Evolutionary conservation across 768 basidiomycete genomes (phyloP).

Genomic region (Xerocomellus chrysenteron): DNA sequence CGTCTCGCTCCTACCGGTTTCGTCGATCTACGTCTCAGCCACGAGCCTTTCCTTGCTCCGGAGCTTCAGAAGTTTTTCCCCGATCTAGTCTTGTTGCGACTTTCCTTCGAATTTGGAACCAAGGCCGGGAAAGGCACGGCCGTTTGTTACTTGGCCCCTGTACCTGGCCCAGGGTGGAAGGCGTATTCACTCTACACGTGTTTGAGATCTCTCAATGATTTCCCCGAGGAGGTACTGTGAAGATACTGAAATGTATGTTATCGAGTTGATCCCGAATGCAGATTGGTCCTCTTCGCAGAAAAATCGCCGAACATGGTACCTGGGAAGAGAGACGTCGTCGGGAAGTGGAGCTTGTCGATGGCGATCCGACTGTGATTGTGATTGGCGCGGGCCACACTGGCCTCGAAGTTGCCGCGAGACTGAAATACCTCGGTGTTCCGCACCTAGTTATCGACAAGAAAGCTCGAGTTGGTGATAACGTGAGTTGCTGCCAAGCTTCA

Average conservation of each 20-base stretch:
- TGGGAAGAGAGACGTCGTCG: slow-evolving; percentile 50
- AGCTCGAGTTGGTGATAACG: slow-evolving; percentile 48
- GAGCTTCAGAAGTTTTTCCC: slow-evolving; percentile 43
- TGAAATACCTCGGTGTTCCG: slow-evolving; percentile 56
- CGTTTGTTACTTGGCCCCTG: slow-evolving; percentile 53
- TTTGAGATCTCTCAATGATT: slow-evolving; percentile 55
- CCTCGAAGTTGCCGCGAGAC: slow-evolving; percentile 60
- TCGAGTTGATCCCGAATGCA: slow-evolving; percentile 2
- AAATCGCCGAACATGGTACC: slow-evolving; percentile 47
- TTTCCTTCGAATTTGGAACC: slow-evolving; percentile 55
- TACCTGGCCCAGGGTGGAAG: slow-evolving; percentile 49
- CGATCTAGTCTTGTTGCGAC: slow-evolving; percentile 58
- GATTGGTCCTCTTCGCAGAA: slow-evolving; percentile 43
- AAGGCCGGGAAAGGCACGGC: slow-evolving; percentile 50
- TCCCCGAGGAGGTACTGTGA: slow-evolving; percentile 45
- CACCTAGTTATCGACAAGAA: slow-evolving; percentile 60
- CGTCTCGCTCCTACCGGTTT: slow-evolving; percentile 33
- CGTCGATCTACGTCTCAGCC: slow-evolving; percentile 17
- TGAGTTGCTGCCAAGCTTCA: slow-evolving; percentile 2
- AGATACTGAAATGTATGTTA: not conserved
- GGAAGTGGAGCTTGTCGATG: slow-evolving; percentile 46
- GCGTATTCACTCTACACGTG: slow-evolving; percentile 60
- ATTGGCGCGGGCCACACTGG: slow-evolving; percentile 70
- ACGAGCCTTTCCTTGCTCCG: slow-evolving; percentile 25
- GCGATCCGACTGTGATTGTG: slow-evolving; percentile 57